Evolutionary conservation across 768 basidiomycete species (phyloP), one percentile per base, ranked within the genome.

Genomic region (Boletus subparvulus): DNA sequence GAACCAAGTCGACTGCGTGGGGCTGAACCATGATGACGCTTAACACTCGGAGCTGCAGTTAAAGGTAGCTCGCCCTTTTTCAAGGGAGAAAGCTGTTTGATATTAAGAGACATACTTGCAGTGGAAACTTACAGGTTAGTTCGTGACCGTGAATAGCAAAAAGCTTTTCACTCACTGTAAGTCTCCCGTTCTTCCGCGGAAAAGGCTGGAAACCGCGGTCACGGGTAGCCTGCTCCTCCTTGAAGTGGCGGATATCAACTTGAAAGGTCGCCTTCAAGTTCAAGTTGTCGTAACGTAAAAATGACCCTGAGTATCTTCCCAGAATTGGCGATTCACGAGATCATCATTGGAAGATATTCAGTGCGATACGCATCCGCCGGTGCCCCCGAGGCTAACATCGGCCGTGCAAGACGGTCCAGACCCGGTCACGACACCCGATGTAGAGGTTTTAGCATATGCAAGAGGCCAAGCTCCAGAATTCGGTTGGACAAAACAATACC

Each of bases 1-100:
- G 57, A 39, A 17, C 37, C 6, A 26, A 37, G 21, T 41, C 49
- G 54, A 49, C 52, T 11, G 44, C 54, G 49, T n/a, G 52, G 30
- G 17, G 21, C 16, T 7, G 32, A 39, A 33, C 32, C 49, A 37
- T 32, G 35, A 24, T 19, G 50, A 52, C 8, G 28, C 10, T 50
- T 24, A 41, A 19, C 14, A 40, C 12, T 52, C 4, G 58, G 41
- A 50, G 37, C 10, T 35, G 47, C 36, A 11, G 60, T 50, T 2
- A 65, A 49, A 33, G 65, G 65, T 8, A 69, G 50, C 36, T 54
- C 63, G 39, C 60, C 65, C 46, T 67, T 65, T 42, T 62, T 60
- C 46, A 46, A 11, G 41, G 56, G 55, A 50, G 55, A 54, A 35
- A 54, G 52, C 33, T 50, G 58, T 16, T 57, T 65, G 35, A 37